Percentiles rank a stretch among this genome's conserved stretches.
phyloP scores from a whole-genome alignment of 2,329 filamentous ascomycete species.

The Curvularia hawaiiensis region DNA sequence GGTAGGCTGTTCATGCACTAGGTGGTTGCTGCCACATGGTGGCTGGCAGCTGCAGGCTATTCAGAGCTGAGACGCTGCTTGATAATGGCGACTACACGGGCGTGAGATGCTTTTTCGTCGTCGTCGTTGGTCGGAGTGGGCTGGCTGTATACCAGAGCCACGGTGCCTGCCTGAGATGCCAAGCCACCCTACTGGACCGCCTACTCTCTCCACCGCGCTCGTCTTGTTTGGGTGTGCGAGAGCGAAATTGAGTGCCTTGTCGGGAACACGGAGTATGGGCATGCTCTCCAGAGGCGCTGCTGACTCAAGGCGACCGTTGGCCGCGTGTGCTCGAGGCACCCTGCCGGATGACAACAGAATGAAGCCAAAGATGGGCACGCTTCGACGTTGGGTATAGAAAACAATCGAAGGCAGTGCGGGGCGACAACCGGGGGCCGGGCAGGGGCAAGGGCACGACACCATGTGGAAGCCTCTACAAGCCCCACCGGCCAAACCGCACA shows the following conservation, averaged over 20 bases:
- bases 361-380: background rate
- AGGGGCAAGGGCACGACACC: background rate
- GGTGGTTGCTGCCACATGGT: conserved; percentile 1
- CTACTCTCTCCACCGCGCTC: background rate
- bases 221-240: background rate
- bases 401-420: conserved; percentile 9
- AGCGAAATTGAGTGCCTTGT: background rate
- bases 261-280: no score
- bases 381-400: conserved; percentile 1
- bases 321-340: no score
- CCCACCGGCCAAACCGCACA: conserved; percentile 3
- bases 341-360: no score
- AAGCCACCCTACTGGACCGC: background rate
- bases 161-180: background rate
- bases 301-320: background rate
- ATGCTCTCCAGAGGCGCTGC: background rate
- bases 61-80: background rate
- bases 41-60: background rate
- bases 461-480: conserved; percentile 7
- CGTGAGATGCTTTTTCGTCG: no score
- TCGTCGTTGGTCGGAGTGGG: background rate
- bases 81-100: background rate
- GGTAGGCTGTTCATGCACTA: conserved; percentile 4
- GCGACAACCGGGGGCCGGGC: background rate
- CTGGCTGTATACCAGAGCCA: background rate